Evolutionary conservation across 306 rosid species (phyloP).

Genomic region (Senna tora): DNA sequence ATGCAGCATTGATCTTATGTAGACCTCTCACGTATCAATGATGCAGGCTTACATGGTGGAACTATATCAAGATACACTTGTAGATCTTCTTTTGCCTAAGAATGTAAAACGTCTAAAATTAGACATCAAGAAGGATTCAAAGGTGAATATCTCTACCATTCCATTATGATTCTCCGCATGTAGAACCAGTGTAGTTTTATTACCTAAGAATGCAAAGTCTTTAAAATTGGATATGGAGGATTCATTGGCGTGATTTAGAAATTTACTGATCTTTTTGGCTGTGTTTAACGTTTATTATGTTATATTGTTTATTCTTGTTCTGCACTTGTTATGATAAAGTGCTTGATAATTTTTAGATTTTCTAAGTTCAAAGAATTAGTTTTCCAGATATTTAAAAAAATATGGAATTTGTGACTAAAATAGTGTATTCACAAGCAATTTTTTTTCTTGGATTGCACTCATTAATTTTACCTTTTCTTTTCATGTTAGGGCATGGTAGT

Average conservation of each 20-base stretch:
- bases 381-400: not conserved
- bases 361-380: not conserved
- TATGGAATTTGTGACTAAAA: not conserved
- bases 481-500: slow-evolving; percentile 84
- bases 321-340: not conserved
- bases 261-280: not conserved
- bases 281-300: not conserved
- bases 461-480: not conserved
- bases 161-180: slow-evolving; percentile 6
- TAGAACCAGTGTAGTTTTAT: slow-evolving; percentile 5
- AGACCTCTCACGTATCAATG: slow-evolving; percentile 14
- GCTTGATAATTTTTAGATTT: not conserved
- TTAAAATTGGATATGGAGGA: slow-evolving; percentile 77
- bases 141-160: slow-evolving; percentile 51
- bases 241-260: slow-evolving; percentile 56
- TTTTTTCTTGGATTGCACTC: slow-evolving; percentile 7
- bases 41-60: slow-evolving; percentile 93
- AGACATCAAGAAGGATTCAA: slow-evolving; percentile 92
- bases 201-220: slow-evolving; percentile 51
- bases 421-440: not conserved
- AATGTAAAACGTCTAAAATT: slow-evolving; percentile 69
- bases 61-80: slow-evolving; percentile 91
- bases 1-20: slow-evolving; percentile 7
- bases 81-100: slow-evolving; percentile 83
- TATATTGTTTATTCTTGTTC: not conserved